A percentile compares a stretch with the other conserved stretches of the same genome.
These are phyloP conservation scores for Fulvia fulva DNA, from an alignment of 2,329 filamentous ascomycete species.

Conservation along the genomic window DNA sequence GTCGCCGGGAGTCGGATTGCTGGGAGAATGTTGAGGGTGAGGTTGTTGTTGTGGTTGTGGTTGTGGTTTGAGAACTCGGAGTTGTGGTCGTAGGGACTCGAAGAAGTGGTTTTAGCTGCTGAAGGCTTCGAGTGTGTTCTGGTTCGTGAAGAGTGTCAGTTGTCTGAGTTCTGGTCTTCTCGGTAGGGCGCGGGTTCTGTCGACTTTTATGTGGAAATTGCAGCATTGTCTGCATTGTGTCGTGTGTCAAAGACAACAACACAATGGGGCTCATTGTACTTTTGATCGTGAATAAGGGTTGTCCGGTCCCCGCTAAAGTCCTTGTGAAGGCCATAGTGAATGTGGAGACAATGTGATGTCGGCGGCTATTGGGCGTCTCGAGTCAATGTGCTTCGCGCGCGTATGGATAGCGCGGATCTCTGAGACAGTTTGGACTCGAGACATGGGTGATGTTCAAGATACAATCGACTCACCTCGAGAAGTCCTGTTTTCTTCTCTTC, in stretches of 20 bases:
- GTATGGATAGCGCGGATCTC: neutral
- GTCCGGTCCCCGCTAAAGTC: neutral
- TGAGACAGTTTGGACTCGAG: neutral
- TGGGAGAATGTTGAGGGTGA: neutral
- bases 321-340: neutral
- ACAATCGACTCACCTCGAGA: neutral
- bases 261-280: neutral
- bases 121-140: too few species aligned
- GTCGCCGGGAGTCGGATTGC: slow-evolving; percentile 11
- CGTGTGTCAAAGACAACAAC: neutral
- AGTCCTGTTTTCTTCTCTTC: neutral
- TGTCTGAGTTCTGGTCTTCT: neutral
- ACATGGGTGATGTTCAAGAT: neutral
- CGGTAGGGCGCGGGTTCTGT: neutral
- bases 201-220: neutral
- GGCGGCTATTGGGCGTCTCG: neutral
- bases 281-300: neutral
- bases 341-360: neutral
- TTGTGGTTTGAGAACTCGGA: neutral
- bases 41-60: too few species aligned
- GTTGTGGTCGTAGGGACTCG: neutral
- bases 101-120: too few species aligned
- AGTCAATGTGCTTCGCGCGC: neutral
- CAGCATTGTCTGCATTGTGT: neutral
- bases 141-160: neutral